phyloP scores from a whole-genome alignment of 352 stramenopile genomes.

The Phytophthora ohioensis region DNA sequence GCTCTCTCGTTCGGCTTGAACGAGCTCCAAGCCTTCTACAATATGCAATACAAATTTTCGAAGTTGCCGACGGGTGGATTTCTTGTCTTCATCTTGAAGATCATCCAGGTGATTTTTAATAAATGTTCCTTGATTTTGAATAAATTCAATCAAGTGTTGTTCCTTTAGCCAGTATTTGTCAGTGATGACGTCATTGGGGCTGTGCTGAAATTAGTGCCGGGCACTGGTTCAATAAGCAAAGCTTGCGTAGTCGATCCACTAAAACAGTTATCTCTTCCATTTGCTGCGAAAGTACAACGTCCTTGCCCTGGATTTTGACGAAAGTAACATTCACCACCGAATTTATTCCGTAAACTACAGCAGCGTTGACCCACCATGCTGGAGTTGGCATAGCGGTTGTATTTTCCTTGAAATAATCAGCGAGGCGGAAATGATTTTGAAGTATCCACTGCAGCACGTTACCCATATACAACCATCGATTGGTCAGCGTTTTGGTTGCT shows the following conservation, averaged over 20 bases:
- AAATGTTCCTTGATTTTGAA: too few species aligned
- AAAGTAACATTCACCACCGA: not conserved
- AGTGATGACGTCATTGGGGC: not conserved
- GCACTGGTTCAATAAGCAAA: too few species aligned
- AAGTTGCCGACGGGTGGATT: too few species aligned
- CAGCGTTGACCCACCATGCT: not conserved
- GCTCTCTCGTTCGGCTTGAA: too few species aligned
- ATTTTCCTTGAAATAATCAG: not conserved
- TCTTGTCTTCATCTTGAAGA: too few species aligned
- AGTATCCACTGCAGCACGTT: not conserved
- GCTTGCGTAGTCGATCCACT: too few species aligned
- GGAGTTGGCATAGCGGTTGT: not conserved
- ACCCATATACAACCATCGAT: conserved; percentile 3
- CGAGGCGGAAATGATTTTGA: not conserved
- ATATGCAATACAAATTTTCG: too few species aligned
- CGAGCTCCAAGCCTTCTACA: too few species aligned
- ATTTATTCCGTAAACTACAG: too few species aligned
- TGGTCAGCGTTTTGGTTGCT: not conserved
- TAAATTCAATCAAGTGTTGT: too few species aligned
- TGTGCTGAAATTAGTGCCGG: not conserved
- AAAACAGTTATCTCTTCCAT: not conserved
- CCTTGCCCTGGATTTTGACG: not conserved
- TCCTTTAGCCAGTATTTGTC: too few species aligned
- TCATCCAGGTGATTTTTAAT: too few species aligned
- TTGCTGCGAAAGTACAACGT: not conserved